Evolutionary conservation across 176 grass and related monocot species (phyloP).

Genomic region (Phoenix dactylifera): DNA sequence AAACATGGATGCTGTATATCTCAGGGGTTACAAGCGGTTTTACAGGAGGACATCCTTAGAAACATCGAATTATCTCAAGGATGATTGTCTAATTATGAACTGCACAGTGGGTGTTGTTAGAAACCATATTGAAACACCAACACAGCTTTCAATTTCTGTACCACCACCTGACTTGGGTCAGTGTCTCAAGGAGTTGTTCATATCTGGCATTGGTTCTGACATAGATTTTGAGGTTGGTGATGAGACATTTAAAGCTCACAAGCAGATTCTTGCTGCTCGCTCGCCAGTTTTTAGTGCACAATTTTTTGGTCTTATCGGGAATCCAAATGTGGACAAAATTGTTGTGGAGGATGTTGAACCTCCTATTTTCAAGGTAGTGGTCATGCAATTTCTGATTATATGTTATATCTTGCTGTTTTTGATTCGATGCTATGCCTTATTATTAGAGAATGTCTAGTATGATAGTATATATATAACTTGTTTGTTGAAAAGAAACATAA

Average conservation of each 20-base stretch:
- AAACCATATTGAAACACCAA: not conserved
- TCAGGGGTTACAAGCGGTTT: too few species aligned
- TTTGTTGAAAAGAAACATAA: too few species aligned
- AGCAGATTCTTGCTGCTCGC: conserved; percentile 4
- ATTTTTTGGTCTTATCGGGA: conserved; percentile 18
- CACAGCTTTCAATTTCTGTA: not conserved
- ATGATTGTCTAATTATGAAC: conserved; percentile 11
- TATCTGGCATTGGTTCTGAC: not conserved
- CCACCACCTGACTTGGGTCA: not conserved
- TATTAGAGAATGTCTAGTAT: too few species aligned
- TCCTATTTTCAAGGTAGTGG: not conserved
- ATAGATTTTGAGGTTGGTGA: conserved; percentile 11
- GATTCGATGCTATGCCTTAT: too few species aligned
- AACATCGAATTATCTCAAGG: conserved; percentile 8
- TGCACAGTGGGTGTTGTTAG: conserved; percentile 15
- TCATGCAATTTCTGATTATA: too few species aligned
- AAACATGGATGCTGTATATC: too few species aligned
- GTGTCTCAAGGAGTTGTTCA: conserved; percentile 3
- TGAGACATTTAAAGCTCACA: conserved; percentile 3
- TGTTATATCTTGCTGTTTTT: too few species aligned
- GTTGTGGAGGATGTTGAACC: conserved; percentile 21
- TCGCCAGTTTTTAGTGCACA: conserved; percentile 14
- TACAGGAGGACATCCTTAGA: not conserved
- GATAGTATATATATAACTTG: too few species aligned
- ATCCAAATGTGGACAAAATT: not conserved